Base-by-base conservation (phyloP, 208 protist species). In the Herpetomonas tarakana region DNA sequence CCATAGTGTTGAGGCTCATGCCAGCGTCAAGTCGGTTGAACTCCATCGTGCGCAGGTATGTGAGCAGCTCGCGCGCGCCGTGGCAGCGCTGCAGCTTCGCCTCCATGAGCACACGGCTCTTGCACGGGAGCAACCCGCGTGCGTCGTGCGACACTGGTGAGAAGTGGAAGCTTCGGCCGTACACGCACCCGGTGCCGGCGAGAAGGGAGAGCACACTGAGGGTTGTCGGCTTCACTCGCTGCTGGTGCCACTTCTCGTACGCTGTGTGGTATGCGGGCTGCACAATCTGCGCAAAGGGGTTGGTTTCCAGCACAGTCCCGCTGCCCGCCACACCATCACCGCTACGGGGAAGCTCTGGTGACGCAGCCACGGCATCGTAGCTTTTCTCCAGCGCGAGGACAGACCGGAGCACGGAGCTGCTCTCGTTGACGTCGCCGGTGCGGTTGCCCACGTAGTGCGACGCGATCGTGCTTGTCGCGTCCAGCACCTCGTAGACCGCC, bases 41-140 rank as follows among this genome's bases (percentile, higher is more conserved):
- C 30, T 80, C 68, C 49, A 75, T 71, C 12, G 68, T 55, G 6
- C 78, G 65, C 55, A 96, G 59, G 2, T 69, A 53, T 11, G 54
- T 68, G 7, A 96, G 53, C 3, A 96, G 74, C n/a, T 78, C 76
- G 21, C 87, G 76, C 9, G 87, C 76, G 22, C 81, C 78, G 0
- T 49, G 4, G 62, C 85, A 92, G 26, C 85, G 83, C 61, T 93
- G 86, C 64, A 96, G 58, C 61, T 93, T 93, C 1, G 90, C 84
- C 64, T 93, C 87, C 87, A 96, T 93, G 24, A 91, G 76, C 0
- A 93, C 62, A 46, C 89, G 86, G 21, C 74, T 79, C 51, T 93
- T 93, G 16, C 79, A 74, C 11, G 90, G 90, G 2, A 96, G 67
- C 9, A 96, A 68, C 9, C 78, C 71, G 25, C 60, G 57, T 45